Evolutionary conservation across 805 yeast genomes (phyloP).

Genomic region (Nakazawaea anatomiae): DNA sequence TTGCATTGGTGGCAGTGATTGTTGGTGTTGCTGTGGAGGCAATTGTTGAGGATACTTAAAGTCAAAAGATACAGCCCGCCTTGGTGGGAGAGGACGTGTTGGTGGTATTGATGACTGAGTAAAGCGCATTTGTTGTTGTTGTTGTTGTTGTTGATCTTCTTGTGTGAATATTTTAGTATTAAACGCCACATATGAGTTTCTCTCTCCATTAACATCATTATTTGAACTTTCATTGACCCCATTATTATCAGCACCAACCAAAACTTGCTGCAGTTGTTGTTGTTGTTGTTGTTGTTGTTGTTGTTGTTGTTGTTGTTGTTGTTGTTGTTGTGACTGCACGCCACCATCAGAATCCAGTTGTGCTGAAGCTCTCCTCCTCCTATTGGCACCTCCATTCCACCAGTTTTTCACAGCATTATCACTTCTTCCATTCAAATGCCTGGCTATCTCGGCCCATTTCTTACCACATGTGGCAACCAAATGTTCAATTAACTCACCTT

Average conservation of each 20-base stretch:
- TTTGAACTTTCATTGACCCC: background rate
- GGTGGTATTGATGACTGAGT: constrained; percentile 4
- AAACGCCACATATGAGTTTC: constrained; percentile 8
- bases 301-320: constrained; percentile 11
- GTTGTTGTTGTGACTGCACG: background rate
- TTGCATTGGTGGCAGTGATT: background rate
- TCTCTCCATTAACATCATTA: background rate
- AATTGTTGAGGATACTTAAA: constrained; percentile 5
- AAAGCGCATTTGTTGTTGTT: constrained; percentile 7
- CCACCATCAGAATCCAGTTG: constrained; percentile 15
- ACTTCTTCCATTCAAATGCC: constrained; percentile 81
- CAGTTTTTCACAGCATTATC: constrained; percentile 91
- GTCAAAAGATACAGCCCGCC: constrained; percentile 6
- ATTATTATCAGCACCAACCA: background rate
- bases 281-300: constrained; percentile 2
- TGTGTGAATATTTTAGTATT: constrained; percentile 13
- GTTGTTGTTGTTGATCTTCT: constrained; percentile 11
- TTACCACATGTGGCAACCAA: constrained; percentile 77
- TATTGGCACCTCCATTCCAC: constrained; percentile 95
- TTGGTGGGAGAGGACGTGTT: constrained; percentile 7
- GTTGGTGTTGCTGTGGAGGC: constrained; percentile 1
- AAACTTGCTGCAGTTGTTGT: constrained; percentile 6
- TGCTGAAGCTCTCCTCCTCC: constrained; percentile 55
- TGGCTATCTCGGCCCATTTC: constrained; percentile 90
- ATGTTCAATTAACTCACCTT: constrained; percentile 75